phyloP scores from a whole-genome alignment of 2,329 filamentous ascomycete genomes.

The Metarhizium sp. region DNA sequence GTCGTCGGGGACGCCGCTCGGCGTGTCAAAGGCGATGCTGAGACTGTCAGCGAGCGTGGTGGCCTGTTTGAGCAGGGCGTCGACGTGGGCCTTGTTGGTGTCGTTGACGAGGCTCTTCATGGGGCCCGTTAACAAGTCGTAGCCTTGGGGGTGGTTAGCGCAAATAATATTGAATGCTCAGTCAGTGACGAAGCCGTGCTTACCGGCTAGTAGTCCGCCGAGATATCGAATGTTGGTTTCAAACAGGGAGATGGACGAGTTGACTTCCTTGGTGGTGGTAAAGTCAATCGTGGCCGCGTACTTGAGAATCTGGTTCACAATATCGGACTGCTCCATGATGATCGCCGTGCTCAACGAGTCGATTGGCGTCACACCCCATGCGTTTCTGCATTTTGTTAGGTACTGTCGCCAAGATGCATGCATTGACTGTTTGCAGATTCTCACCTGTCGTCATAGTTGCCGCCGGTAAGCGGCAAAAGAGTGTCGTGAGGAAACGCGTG shows the following conservation, averaged over 20 bases:
- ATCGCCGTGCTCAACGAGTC: constrained; percentile 75
- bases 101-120: constrained; percentile 37
- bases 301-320: constrained; percentile 61
- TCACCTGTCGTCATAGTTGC: constrained; percentile 59
- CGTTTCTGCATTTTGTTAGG: constrained; percentile 45
- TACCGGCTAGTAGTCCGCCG: constrained; percentile 67
- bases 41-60: constrained; percentile 60
- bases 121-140: constrained; percentile 64
- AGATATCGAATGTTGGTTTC: constrained; percentile 88
- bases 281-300: constrained; percentile 66
- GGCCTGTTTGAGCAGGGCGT: constrained; percentile 57
- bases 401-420: too few relatives aligned
- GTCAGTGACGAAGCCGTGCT: not conserved
- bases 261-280: constrained; percentile 35
- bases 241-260: constrained; percentile 61
- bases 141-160: constrained; percentile 29
- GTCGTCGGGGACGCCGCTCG: constrained; percentile 66
- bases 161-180: not conserved
- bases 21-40: constrained; percentile 68
- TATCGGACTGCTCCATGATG: constrained; percentile 61
- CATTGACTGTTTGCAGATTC: constrained; percentile 7
- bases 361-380: constrained; percentile 75
- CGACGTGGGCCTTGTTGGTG: constrained; percentile 31
- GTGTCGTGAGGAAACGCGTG: constrained; percentile 74
- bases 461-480: constrained; percentile 56